Base-by-base conservation (phyloP, 1,284 basidiomycete species). In the Marasmius oreades region DNA sequence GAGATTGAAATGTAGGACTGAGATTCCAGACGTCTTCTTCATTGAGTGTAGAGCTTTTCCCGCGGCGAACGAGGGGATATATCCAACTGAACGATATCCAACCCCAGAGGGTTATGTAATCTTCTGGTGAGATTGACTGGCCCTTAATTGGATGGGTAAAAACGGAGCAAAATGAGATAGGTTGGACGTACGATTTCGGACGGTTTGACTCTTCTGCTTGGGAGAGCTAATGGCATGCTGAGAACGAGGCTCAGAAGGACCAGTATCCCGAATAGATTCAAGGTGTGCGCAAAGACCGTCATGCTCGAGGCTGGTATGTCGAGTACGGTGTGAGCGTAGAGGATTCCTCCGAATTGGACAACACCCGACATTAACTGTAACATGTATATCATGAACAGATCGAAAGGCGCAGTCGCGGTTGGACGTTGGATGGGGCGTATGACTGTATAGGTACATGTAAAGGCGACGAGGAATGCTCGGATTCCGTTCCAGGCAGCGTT, bases 11-110 rank as follows among this genome's bases (percentile, higher is more conserved):
- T 0, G 84, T 85, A 2, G 84, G 81, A 52, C 86, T 89, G 23
- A 95, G 73, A 1, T 72, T 63, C 78, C 89, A 92, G 0, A 94
- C 80, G 63, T 93, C 90, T 0, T 73, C 70, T 58, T 90, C 85
- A 56, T 86, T 77, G 20, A 93, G 73, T 10, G 86, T 89, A 6
- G 73, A 75, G 53, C 76, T 63, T 16, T 80, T 77, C 12, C 90
- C 90, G 71, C 82, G 62, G 53, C 72, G 65, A 57, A 95, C 79
- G 23, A 93, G 75, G 0, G 85, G 83, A 57, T 80, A 78, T 46
- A 94, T 77, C 93, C 92, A 95, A 26, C 67, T 72, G 71, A 94
- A 95, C 0, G 87, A 85, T n/a, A 89, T 71, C 88, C 92, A 93
- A 5, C 82, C 78, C 72, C 80, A 86, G 0, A 95, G 75, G 0